phyloP scores from a whole-genome alignment of 495 filamentous ascomycete genomes.

The Oidiodendron maius region DNA sequence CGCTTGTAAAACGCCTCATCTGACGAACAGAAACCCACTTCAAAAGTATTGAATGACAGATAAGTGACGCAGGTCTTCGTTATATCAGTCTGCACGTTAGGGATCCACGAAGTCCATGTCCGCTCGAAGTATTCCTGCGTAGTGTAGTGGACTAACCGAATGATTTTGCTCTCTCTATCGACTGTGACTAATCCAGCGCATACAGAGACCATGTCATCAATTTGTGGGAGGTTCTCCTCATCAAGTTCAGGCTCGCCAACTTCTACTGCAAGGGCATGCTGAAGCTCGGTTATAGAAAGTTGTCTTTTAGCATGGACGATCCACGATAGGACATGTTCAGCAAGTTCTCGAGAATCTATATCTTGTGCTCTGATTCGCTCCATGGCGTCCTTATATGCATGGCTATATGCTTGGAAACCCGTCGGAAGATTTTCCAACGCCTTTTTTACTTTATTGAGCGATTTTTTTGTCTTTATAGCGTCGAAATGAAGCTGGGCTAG shows the following conservation, averaged over 20 bases:
- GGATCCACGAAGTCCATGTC: slow-evolving; percentile 26
- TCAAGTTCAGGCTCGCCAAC: slow-evolving; percentile 21
- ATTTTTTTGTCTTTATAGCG: too few relatives aligned
- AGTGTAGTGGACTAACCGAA: slow-evolving; percentile 51
- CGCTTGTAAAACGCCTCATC: slow-evolving; percentile 27
- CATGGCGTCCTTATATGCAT: too few relatives aligned
- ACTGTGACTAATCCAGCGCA: slow-evolving; percentile 46
- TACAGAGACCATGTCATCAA: too few relatives aligned
- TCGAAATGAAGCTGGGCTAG: too few relatives aligned
- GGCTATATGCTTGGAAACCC: too few relatives aligned
- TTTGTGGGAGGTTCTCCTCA: slow-evolving; percentile 24
- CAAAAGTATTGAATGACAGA: slow-evolving; percentile 24
- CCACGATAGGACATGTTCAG: too few relatives aligned
- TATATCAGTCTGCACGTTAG: slow-evolving; percentile 28
- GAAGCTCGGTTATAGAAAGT: slow-evolving; percentile 10
- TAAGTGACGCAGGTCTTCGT: slow-evolving; percentile 36
- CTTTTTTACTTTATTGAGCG: too few relatives aligned
- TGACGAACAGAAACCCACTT: slow-evolving; percentile 1
- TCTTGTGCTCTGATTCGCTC: too few relatives aligned
- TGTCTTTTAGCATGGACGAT: too few relatives aligned
- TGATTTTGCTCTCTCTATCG: slow-evolving; percentile 36
- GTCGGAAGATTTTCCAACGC: too few relatives aligned
- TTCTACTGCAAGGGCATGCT: slow-evolving; percentile 5
- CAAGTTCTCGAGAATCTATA: too few relatives aligned
- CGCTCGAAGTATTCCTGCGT: slow-evolving; percentile 44